Percentiles rank a stretch among this genome's conserved stretches.
phyloP scores from a whole-genome alignment of 2,329 filamentous ascomycete species.

The Metarhizium anisopliae region DNA sequence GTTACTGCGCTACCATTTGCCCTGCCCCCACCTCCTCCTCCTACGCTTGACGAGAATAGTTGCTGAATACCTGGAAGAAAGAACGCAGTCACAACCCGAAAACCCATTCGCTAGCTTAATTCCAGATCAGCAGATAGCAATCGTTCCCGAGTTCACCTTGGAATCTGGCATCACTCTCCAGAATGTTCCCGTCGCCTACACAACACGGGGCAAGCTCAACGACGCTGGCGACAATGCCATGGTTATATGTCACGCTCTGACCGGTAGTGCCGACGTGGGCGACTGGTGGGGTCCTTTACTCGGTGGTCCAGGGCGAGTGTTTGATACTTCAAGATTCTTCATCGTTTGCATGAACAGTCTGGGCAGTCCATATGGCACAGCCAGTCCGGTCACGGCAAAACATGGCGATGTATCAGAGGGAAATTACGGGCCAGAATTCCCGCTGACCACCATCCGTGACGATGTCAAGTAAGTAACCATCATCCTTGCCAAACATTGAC shows the following conservation, averaged over 20 bases:
- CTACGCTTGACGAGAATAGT: slow-evolving; percentile 25
- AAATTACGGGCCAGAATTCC: slow-evolving; percentile 90
- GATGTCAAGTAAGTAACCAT: slow-evolving; percentile 69
- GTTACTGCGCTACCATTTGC: background rate
- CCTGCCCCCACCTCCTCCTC: background rate
- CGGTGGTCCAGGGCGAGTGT: slow-evolving; percentile 67
- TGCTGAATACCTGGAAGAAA: slow-evolving; percentile 60
- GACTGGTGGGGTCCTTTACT: slow-evolving; percentile 86
- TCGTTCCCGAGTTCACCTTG: slow-evolving; percentile 82
- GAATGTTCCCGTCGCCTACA: slow-evolving; percentile 67
- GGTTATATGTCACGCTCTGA: slow-evolving; percentile 77
- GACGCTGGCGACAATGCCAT: slow-evolving; percentile 55
- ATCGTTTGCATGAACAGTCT: slow-evolving; percentile 79
- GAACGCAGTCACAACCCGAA: slow-evolving; percentile 64
- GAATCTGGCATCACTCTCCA: slow-evolving; percentile 80
- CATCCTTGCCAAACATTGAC: background rate
- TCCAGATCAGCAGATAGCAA: slow-evolving; percentile 76
- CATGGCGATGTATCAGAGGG: slow-evolving; percentile 67
- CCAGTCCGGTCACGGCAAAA: slow-evolving; percentile 82
- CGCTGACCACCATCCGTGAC: slow-evolving; percentile 87
- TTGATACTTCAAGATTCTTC: slow-evolving; percentile 77
- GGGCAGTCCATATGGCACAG: slow-evolving; percentile 77
- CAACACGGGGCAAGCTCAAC: slow-evolving; percentile 53
- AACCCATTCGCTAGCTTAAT: slow-evolving; percentile 87
- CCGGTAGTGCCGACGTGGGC: slow-evolving; percentile 73